phyloP scores from a whole-genome alignment of 73 alveolate species.

The Breviolum minutum region DNA sequence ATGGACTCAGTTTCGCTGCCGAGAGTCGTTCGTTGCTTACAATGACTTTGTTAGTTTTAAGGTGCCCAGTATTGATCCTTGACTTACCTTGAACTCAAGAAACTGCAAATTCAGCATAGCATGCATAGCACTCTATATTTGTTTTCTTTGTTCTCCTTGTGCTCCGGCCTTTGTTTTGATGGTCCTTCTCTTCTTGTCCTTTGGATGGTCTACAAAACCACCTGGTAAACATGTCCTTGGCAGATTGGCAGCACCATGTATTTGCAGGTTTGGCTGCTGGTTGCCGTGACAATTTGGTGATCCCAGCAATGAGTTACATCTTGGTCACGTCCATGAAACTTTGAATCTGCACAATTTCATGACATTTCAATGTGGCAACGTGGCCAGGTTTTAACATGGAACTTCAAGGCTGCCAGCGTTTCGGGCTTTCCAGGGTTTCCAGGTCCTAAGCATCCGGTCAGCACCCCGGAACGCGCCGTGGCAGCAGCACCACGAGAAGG shows the following conservation, averaged over 20 bases:
- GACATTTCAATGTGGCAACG: neutral
- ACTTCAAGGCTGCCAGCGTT: neutral
- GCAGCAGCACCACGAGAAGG: neutral
- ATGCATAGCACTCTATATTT: neutral
- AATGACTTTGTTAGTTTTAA: too few relatives aligned
- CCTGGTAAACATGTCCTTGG: neutral
- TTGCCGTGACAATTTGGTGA: slow-evolving; percentile 37
- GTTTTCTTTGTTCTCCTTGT: too few relatives aligned
- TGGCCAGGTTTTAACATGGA: slow-evolving; percentile 67
- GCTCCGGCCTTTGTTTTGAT: neutral
- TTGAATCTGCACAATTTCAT: neutral
- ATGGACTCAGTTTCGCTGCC: neutral
- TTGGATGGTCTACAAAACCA: neutral
- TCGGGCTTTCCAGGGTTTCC: too few relatives aligned
- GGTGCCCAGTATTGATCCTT: too few relatives aligned
- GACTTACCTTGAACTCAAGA: neutral
- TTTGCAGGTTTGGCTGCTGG: slow-evolving; percentile 15
- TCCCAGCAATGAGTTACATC: neutral
- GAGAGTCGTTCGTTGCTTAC: neutral
- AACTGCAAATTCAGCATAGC: too few relatives aligned
- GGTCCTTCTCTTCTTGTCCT: neutral
- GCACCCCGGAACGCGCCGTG: slow-evolving; percentile 79
- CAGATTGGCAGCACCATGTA: neutral
- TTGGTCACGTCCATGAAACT: neutral
- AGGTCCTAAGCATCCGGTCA: slow-evolving; percentile 59